Evolutionary conservation across 2,329 filamentous ascomycete species (phyloP).

Genomic region (Colletotrichum neosansevieriae): DNA sequence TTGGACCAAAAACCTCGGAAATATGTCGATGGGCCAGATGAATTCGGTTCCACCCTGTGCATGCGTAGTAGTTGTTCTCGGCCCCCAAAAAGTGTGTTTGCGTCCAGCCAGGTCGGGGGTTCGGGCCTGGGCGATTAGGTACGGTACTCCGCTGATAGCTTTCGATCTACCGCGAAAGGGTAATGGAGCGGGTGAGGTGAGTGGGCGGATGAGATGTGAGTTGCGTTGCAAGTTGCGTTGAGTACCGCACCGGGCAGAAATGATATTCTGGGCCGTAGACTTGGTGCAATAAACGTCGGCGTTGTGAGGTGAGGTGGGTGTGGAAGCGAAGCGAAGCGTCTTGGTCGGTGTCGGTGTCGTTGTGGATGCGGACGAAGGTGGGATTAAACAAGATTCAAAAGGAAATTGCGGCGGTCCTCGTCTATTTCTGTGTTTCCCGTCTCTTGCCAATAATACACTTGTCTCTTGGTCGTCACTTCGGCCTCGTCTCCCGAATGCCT

Average conservation of each 20-base stretch:
- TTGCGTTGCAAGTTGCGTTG: slow-evolving; percentile 2
- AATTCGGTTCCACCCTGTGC: slow-evolving; percentile 10
- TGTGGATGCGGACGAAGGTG: background rate
- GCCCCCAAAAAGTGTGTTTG: slow-evolving; percentile 26
- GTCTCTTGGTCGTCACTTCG: background rate
- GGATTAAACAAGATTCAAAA: background rate
- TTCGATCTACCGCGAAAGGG: slow-evolving; percentile 27
- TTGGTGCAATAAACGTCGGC: background rate
- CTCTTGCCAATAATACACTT: background rate
- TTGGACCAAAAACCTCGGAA: background rate
- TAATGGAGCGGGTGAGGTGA: slow-evolving; percentile 12
- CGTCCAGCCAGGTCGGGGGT: slow-evolving; percentile 22
- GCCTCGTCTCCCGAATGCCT: slow-evolving; percentile 8
- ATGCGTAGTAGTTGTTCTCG: slow-evolving; percentile 13
- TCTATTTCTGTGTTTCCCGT: slow-evolving; percentile 6
- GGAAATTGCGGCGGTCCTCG: background rate
- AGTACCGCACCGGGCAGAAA: slow-evolving; percentile 2
- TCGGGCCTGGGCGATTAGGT: slow-evolving; percentile 6
- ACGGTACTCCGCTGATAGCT: slow-evolving; percentile 17
- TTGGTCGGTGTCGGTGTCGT: background rate
- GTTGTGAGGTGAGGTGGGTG: background rate
- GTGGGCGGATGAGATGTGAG: slow-evolving; percentile 7
- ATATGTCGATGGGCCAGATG: background rate
- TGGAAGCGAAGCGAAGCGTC: background rate
- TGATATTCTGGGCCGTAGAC: background rate